phyloP scores from a whole-genome alignment of 75 land plant genomes.

The Pinus taeda region DNA sequence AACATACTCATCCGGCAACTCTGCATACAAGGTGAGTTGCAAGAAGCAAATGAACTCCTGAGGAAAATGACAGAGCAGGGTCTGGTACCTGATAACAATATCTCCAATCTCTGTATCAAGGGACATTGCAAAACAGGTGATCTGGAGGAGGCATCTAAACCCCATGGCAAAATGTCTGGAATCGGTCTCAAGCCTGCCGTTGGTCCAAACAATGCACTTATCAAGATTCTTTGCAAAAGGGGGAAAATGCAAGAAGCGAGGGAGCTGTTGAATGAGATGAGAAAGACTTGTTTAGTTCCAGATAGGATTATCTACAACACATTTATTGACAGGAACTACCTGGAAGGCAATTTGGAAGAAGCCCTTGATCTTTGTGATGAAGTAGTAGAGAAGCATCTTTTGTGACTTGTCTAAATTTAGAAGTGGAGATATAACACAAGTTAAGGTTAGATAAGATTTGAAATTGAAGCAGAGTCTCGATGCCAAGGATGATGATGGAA shows the following conservation, averaged over 20 bases:
- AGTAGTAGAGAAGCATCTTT: conserved; percentile 31
- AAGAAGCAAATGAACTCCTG: conserved; percentile 31
- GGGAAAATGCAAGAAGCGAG: conserved; percentile 64
- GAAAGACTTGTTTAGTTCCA: conserved; percentile 37
- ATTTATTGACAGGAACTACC: conserved; percentile 49
- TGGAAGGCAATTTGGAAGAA: conserved; percentile 47
- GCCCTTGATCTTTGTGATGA: conserved; percentile 65
- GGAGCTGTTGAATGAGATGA: conserved; percentile 74
- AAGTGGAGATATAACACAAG: not conserved
- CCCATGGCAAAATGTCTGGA: conserved; percentile 48
- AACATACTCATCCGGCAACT: conserved; percentile 61
- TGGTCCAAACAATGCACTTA: conserved; percentile 58
- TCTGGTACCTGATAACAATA: conserved; percentile 50
- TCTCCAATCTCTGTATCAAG: conserved; percentile 74
- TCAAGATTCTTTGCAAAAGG: conserved; percentile 54
- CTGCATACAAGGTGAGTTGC: conserved; percentile 42
- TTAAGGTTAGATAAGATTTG: not conserved
- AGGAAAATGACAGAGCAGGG: conserved; percentile 50
- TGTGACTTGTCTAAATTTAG: not conserved
- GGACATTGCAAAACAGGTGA: conserved; percentile 69
- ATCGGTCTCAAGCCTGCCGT: conserved; percentile 45
- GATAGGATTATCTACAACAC: conserved; percentile 55
- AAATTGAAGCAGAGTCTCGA: not conserved
- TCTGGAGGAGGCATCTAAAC: conserved; percentile 56
- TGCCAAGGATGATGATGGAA: not conserved